Evolutionary conservation across 768 basidiomycete genomes (phyloP), one percentile per base, ranked within the genome.

Genomic region (Leucocoprinus sp.): DNA sequence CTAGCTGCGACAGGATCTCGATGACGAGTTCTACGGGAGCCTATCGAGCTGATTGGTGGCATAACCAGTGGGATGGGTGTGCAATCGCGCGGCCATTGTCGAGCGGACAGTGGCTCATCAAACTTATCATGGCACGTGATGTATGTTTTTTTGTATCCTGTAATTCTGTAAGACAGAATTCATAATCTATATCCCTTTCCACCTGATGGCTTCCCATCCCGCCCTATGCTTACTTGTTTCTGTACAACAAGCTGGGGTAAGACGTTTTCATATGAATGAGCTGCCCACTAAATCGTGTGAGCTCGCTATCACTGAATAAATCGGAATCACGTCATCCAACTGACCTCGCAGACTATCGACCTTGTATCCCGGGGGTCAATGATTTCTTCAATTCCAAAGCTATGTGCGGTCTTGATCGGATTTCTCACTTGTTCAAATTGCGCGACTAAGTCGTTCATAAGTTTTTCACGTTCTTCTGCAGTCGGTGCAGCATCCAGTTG

Each of bases 311-410:
- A 3, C 19, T 9, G 9, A 29, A 15, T 12, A 24, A 19, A 4
- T 36, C 11, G 15, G 17, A 6, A 41, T 45, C 22, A 37, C 23
- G 8, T 21, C 38, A 17, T 28, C 4, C 26, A 2, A 51, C 60
- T n/a, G 41, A 69, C 67, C 56, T 66, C 64, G 45, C 66, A 69
- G 21, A 51, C 63, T 42, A 66, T 35, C 2, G 58, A 56, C 26
- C 67, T 57, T 1, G 67, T 69, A 57, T 66, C 63, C 41, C 64
- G 55, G 3, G 66, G 66, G n/a, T 69, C 68, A 37, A 68, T 66
- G 21, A 69, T 66, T 51, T 69, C 67, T 45, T 69, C 65, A 4
- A 69, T 53, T 1, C 64, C 65, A 52, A 69, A 68, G 46, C 58
- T 58, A 48, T 68, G 60, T 1, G 66, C 65, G 1, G 66, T 67